These are phyloP conservation scores for Claviceps humidiphila DNA, from an alignment of 2,329 filamentous ascomycete species.

Conservation along the genomic window DNA sequence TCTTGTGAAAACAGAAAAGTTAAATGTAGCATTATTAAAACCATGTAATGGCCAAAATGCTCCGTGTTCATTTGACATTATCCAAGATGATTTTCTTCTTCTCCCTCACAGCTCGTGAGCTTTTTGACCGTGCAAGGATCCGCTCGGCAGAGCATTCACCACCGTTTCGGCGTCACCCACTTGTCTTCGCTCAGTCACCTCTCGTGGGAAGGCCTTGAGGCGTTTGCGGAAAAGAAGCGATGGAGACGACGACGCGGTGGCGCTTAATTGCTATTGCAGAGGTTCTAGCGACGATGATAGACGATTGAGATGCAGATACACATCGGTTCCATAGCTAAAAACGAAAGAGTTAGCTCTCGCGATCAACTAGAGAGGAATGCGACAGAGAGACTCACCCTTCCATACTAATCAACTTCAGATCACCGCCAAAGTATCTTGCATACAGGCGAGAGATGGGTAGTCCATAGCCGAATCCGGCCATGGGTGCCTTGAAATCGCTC, in stretches of 20 bases:
- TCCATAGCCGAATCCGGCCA: conserved; percentile 98
- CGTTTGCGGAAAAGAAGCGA: conserved; percentile 44
- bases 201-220: conserved; percentile 47
- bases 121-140: conserved; percentile 12
- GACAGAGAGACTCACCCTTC: conserved; percentile 59
- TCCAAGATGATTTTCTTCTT: neutral
- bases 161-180: conserved; percentile 77
- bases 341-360: neutral
- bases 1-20: neutral
- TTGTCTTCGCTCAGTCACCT: conserved; percentile 77
- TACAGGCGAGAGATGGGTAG: conserved; percentile 89
- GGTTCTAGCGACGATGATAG: conserved; percentile 92
- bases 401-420: conserved; percentile 97
- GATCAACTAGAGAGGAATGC: neutral
- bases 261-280: conserved; percentile 76
- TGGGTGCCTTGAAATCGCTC: conserved; percentile 97
- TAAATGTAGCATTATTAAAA: neutral
- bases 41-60: neutral
- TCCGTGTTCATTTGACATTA: neutral
- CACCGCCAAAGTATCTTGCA: conserved; percentile 92
- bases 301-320: conserved; percentile 94
- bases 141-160: conserved; percentile 40
- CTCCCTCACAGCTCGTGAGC: conserved; percentile 23
- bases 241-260: conserved; percentile 21
- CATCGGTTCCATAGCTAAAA: conserved; percentile 84